A percentile compares a stretch with the other conserved stretches of the same genome.
Evolutionary conservation across 768 basidiomycete species (phyloP).

Genomic region (Termitomyces sp.): DNA sequence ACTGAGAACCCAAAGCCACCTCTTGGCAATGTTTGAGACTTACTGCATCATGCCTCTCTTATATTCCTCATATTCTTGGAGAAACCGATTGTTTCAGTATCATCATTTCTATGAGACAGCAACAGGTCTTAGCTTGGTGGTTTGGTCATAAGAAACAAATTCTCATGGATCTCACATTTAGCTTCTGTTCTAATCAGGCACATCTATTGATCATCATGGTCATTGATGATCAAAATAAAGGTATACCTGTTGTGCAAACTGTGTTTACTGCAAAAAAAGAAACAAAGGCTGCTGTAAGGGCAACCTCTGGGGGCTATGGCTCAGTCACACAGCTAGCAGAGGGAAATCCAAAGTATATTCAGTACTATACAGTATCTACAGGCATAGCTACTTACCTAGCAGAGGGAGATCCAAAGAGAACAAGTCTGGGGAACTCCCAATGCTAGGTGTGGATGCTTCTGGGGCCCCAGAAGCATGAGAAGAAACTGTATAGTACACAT

Average conservation of each 20-base stretch:
- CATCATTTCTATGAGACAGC: not conserved
- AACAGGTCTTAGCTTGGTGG: not conserved
- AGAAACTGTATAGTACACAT: no score
- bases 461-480: no score
- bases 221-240: not conserved
- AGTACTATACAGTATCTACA: no score
- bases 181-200: not conserved
- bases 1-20: not conserved
- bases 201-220: not conserved
- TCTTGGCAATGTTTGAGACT: not conserved
- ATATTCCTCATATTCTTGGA: not conserved
- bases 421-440: no score
- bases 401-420: no score
- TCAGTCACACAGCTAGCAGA: no score
- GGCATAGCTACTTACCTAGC: no score
- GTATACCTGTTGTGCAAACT: not conserved
- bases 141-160: not conserved
- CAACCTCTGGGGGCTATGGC: no score
- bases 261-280: not conserved
- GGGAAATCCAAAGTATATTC: no score
- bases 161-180: not conserved
- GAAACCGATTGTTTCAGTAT: not conserved
- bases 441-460: no score
- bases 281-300: no score
- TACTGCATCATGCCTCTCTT: not conserved